Evolutionary conservation across 768 basidiomycete genomes (phyloP), one percentile per base, ranked within the genome.

Genomic region (Pleurotus pulmonarius): DNA sequence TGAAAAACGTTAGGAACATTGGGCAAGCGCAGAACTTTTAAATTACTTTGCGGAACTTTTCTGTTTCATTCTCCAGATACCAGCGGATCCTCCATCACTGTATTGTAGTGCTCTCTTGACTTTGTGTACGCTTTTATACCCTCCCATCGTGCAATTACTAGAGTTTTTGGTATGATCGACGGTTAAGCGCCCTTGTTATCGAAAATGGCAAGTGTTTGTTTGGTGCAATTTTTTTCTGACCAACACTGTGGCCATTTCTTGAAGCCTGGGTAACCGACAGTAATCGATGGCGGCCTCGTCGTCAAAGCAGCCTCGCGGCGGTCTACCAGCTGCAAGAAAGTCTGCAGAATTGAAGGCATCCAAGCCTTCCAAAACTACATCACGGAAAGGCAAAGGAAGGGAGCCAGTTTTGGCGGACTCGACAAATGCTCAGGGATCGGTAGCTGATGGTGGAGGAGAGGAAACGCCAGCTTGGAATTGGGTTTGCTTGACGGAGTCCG

Each of bases 401-500:
- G 77, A 74, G 63, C 71, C 71, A 38, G 60, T 58, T 56, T 37
- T 48, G 16, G 56, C 62, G 25, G 55, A 63, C 62, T 61, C 60
- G 61, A 64, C 62, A 55, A 61, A 61, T 61, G 61, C 53, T 48
- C 52, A 46, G 45, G 60, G 45, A 53, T 40, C 61, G 64, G 69
- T 34, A 34, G 68, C 69, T 59, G 58, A 64, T 56, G 43, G 54
- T 47, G 69, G 67, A 61, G 67, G 65, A 29, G 69, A 68, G 60
- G 67, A 64, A 25, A 58, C 63, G 16, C 41, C 70, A 29, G 64
- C 70, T 47, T 88, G 87, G 88, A 71, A 81, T 53, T 92, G 90
- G 90, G 75, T 79, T 56, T 78, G 82, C 47, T 75, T 94, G 56
- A 83, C 89, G 39, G 88, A 91, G 70, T 77, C 85, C 8, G 79